These are phyloP conservation scores for Ceratocystis cacaofunesta DNA, from an alignment of 2,329 filamentous ascomycete species.

Conservation along the genomic window DNA sequence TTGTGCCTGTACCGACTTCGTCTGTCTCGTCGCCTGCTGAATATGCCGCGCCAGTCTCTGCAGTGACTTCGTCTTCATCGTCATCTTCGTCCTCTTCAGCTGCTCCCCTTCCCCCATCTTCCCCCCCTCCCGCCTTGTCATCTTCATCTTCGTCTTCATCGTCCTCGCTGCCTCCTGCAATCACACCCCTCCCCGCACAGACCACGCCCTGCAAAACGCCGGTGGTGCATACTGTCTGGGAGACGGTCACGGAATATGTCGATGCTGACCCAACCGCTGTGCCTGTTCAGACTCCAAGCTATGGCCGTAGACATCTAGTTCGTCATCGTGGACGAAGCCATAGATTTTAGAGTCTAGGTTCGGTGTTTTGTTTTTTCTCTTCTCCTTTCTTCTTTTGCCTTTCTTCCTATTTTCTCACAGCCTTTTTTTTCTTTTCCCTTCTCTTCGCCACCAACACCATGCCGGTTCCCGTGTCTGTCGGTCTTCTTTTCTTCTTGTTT, in stretches of 20 bases:
- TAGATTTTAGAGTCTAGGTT: background rate
- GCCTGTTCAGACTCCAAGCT: background rate
- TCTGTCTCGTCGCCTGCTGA: too few relatives aligned
- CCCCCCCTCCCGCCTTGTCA: background rate
- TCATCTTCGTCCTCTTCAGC: background rate
- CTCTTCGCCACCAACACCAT: background rate
- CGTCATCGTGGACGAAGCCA: background rate
- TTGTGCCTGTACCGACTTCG: background rate
- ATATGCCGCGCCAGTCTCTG: too few relatives aligned
- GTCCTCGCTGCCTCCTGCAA: background rate
- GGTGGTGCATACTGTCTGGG: slow-evolving; percentile 27
- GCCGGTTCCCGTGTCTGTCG: background rate
- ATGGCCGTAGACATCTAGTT: background rate
- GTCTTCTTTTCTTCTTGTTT: background rate
- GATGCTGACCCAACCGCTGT: slow-evolving; percentile 16
- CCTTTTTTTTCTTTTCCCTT: background rate
- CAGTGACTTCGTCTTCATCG: background rate
- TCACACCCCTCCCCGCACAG: background rate
- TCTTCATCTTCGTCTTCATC: background rate
- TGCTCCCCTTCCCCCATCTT: background rate
- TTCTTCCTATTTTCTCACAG: background rate
- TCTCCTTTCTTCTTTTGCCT: background rate
- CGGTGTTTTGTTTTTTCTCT: background rate
- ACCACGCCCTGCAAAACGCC: slow-evolving; percentile 21
- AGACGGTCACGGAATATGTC: slow-evolving; percentile 33